A percentile compares a stretch with the other conserved stretches of the same genome.
Evolutionary conservation across 306 rosid species (phyloP).

Genomic region (Vigna hirtella): DNA sequence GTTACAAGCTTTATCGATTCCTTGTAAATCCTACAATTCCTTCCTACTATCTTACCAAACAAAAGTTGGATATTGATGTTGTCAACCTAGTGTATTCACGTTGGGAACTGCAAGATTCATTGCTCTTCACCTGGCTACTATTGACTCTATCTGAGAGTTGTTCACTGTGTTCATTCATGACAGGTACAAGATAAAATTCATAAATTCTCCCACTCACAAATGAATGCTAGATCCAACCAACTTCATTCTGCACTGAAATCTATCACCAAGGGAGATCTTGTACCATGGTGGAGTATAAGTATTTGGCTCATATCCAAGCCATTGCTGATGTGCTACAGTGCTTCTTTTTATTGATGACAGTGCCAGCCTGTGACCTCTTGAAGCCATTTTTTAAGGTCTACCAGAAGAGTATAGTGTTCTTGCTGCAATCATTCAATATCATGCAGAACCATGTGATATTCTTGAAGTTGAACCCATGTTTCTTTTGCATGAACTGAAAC

Average conservation of each 20-base stretch:
- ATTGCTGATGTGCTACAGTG: neutral
- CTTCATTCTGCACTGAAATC: neutral
- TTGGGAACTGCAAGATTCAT: neutral
- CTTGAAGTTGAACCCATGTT: neutral
- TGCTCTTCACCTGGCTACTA: neutral
- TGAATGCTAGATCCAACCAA: neutral
- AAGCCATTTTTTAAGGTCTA: neutral
- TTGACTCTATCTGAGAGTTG: neutral
- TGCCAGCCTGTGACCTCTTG: neutral
- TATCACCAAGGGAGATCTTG: neutral
- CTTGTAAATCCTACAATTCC: neutral
- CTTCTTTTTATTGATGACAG: neutral
- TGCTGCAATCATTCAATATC: neutral
- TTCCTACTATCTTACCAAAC: neutral
- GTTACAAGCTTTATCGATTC: neutral
- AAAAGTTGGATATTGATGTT: neutral
- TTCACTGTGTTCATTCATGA: neutral
- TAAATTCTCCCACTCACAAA: neutral
- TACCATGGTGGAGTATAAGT: neutral
- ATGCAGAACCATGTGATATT: neutral
- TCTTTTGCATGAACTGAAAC: too few species aligned
- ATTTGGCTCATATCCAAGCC: neutral
- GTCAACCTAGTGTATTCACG: neutral
- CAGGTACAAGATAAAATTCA: neutral
- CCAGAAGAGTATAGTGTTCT: neutral